phyloP scores from a whole-genome alignment of 768 basidiomycete species.

The Phaffia australis region DNA sequence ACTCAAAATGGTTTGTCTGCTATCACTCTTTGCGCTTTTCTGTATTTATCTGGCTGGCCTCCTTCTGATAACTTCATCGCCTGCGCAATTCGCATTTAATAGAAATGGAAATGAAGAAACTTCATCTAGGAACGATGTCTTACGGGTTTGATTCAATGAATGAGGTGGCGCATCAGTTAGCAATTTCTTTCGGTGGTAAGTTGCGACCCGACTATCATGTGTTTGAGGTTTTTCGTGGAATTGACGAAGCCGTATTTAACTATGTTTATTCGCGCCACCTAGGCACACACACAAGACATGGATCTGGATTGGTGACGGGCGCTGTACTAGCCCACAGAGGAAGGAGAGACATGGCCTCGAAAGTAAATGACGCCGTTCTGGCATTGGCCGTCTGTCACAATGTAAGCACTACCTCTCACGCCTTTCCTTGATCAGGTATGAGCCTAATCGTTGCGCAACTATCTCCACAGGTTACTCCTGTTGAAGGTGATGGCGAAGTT shows the following conservation, averaged over 20 bases:
- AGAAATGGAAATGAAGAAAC: constrained; percentile 99
- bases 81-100: too few relatives aligned
- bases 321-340: constrained; percentile 75
- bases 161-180: constrained; percentile 86
- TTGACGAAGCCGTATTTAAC: constrained; percentile 5
- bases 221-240: neutral
- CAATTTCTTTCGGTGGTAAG: constrained; percentile 53
- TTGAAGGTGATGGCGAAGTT: constrained; percentile 72
- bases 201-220: neutral
- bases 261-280: neutral
- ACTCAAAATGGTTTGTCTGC: constrained; percentile 75
- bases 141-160: constrained; percentile 99
- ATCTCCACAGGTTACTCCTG: constrained; percentile 70
- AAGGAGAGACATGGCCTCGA: constrained; percentile 84
- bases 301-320: constrained; percentile 57
- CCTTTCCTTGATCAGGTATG: neutral
- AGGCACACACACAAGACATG: constrained; percentile 44
- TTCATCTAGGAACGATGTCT: constrained; percentile 98
- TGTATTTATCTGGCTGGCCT: neutral
- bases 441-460: neutral
- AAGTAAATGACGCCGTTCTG: constrained; percentile 82
- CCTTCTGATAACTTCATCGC: neutral
- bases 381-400: constrained; percentile 95
- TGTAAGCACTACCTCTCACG: constrained; percentile 44
- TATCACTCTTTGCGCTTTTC: neutral